Base-by-base conservation (phyloP, 306 rosid species). In the Lagenaria siceraria region DNA sequence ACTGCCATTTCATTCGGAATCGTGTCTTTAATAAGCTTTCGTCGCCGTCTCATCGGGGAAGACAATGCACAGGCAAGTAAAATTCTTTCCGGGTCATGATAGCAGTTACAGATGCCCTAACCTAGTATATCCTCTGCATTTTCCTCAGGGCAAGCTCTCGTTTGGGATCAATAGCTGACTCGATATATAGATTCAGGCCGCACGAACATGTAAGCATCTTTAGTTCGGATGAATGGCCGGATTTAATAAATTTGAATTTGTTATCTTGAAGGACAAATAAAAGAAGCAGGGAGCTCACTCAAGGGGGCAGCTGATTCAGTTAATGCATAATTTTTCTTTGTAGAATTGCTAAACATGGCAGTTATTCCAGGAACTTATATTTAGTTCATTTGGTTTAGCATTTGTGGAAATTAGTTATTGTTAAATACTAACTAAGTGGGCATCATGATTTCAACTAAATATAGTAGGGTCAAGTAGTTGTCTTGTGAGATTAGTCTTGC, bases 111-210 rank as follows among this genome's bases (percentile, higher is more conserved):
- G 49, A 42, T 42, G 75, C 58, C 75, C 14, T 70, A 70, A 70
- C 58, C 35, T 24, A 14, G 18, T 43, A 43, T 70, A 22, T 46
- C 14, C 38, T 70, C 3, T 70, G 58, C 36, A 22, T 70, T 70
- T 69, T 70, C 56, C 53, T 70, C 56, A 70, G 75, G 75, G 56
- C 56, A 14, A 70, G 56, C 38, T 25, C 2, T 70, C 56, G 35
- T 70, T 43, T 70, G 12, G 55, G 56, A 70, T 70, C 75, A 15
- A 70, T 70, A 12, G 75, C 75, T 7, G 75, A 46, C 35, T 70
- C 75, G 1, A 8, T 70, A 13, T 70, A 46, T 10, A 70, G 75
- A 46, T 70, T 70, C 35, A 46, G 24, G 38, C 75, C 58, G 14
- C 56, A 46, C 58, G 75, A 70, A 43, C 75, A 46, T 70, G 75